Evolutionary conservation across 192 early-diverging fungal genomes (phyloP), one percentile per base, ranked within the genome.

Genomic region (Coemansia sp.): DNA sequence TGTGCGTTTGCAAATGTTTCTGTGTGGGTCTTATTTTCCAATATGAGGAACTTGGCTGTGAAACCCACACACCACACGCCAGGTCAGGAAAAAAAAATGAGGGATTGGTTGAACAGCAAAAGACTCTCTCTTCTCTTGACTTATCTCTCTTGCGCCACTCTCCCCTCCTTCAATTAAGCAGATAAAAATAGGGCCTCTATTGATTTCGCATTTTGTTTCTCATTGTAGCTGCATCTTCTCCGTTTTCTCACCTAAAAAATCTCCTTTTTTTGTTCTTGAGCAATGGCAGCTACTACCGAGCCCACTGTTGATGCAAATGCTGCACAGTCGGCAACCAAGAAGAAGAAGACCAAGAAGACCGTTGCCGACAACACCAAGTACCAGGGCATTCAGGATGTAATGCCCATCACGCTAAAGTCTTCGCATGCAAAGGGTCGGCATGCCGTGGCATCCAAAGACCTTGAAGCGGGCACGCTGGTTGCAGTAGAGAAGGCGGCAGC

Each of bases 371-470:
- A 79, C 62, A 61, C 46, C 46, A 64, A 58, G 65, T 79, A 79
- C 53, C 49, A 56, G n/a, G 64, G 56, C 38, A 43, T 65, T 15
- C 70, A 79, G 53, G 5, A 37, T 14, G 65, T 60, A 17, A 54
- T 72, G 65, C 76, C 76, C 5, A 53, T 79, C 26, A 37, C 34
- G 20, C 41, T 79, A 28, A 69, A 60, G 58, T 64, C 69, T 42
- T 79, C 76, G 23, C 63, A 81, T 11, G 76, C 76, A 55, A 82
- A 82, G 66, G 84, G 83, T 8, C 76, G 81, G 5, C 80, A 81
- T 46, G 76, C 74, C 3, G 69, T 74, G 5, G 80, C 84, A 1
- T 39, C 75, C 18, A 62, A 63, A 40, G 58, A 69, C 18, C 48
- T 86, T 3, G 37, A 58, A 23, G 62, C 70, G 11, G 84, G 84